These are phyloP conservation scores for Xylariomycetidae sp. DNA, from an alignment of 2,329 filamentous ascomycete genomes.

Conservation along the genomic window DNA sequence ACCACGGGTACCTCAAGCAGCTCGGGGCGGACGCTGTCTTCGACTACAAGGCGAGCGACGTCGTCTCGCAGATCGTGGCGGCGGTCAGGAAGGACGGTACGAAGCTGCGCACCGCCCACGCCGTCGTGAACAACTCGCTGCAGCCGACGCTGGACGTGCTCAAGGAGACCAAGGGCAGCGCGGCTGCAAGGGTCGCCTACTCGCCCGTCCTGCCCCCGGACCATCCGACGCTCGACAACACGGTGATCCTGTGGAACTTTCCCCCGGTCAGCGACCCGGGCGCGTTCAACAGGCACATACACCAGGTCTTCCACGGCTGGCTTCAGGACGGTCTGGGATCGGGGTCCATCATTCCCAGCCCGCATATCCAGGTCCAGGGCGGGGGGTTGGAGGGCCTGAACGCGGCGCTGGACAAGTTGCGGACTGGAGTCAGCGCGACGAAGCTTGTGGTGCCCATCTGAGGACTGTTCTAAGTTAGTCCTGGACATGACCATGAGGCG, in stretches of 20 bases:
- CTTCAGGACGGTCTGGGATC: slow-evolving; percentile 26
- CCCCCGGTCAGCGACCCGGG: slow-evolving; percentile 28
- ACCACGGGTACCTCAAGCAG: slow-evolving; percentile 28
- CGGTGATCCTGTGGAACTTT: slow-evolving; percentile 34
- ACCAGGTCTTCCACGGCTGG: slow-evolving; percentile 33
- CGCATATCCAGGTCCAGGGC: slow-evolving; percentile 30
- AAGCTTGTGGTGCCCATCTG: slow-evolving; percentile 38
- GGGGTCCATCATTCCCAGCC: slow-evolving; percentile 31
- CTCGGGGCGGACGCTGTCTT: slow-evolving; percentile 35
- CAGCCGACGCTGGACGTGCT: slow-evolving; percentile 31
- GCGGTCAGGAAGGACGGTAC: slow-evolving; percentile 31
- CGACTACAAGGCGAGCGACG: slow-evolving; percentile 34
- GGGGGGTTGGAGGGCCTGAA: slow-evolving; percentile 32
- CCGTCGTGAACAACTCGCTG: slow-evolving; percentile 32
- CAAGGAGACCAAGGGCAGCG: slow-evolving; percentile 24
- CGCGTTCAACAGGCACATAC: slow-evolving; percentile 33
- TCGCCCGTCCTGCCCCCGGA: slow-evolving; percentile 29
- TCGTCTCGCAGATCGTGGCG: slow-evolving; percentile 24
- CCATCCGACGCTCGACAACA: slow-evolving; percentile 22
- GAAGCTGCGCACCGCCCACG: slow-evolving; percentile 34
- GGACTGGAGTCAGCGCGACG: slow-evolving; percentile 33
- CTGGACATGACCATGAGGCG: too few relatives aligned
- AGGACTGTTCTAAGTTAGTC: too few relatives aligned
- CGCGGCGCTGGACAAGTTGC: slow-evolving; percentile 28
- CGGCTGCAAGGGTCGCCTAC: slow-evolving; percentile 25